Base-by-base conservation (phyloP, 208 protist species). In the Trypanosoma lewisi region DNA sequence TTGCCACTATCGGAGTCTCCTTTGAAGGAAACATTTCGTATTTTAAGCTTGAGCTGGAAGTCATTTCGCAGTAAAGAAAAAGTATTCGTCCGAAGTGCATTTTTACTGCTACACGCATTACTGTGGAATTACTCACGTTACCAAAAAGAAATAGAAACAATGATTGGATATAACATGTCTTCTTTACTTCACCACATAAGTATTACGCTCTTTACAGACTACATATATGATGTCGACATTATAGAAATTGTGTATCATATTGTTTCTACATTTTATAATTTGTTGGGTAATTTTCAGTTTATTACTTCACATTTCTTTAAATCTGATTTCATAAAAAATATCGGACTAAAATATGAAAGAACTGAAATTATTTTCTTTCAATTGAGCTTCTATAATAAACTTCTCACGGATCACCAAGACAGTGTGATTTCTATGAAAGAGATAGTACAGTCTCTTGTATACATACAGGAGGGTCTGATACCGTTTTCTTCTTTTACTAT, bases 71-170 rank as follows among this genome's bases (percentile, higher is more conserved):
- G 25, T 27, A 25, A 25, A 6, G 60, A 69, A 11, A 50, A 48
- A 16, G 48, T 58, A 30, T 41, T 72, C 51, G 6, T 63, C 21
- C 47, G 57, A 36, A 70, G 52, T 54, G 44, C 48, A 0, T 59
- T 76, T 34, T 39, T 55, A 27, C 50, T 83, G 33, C 55, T 83
- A 30, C 56, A 73, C 25, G 25, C 60, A 7, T 44, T 79, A 2
- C 36, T 79, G 12, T 55, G 21, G 2, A 68, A 66, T 45, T 79
- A 73, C 55, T 59, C 63, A 6, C 41, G 54, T 12, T 44, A 79
- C 14, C 41, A 78, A 11, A 57, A 52, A 19, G 61, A 60, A 17
- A n/a, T 83, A 36, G 63, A 67, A n/a, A 6, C n/a, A 34, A 14
- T 73, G 6, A 53, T 68, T 12, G 63, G 64, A 19, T 60, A 3